Conservation (phyloP, 176 grass and related monocot species). For the Zoysia pacifica region DNA sequence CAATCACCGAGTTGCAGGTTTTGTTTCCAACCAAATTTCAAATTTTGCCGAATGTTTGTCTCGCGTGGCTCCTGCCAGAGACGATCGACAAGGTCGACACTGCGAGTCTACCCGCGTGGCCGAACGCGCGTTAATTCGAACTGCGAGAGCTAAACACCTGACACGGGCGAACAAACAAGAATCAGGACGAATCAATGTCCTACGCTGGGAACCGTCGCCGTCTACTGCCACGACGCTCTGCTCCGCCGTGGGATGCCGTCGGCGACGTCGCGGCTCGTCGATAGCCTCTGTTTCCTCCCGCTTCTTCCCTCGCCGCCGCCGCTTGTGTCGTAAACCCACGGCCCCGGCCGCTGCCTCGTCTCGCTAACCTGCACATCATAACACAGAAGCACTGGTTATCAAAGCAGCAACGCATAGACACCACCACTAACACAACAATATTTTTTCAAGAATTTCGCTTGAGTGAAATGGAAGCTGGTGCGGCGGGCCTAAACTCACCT, state of each 20-base stretch:
- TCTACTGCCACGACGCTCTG: neutral
- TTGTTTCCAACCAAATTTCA: no score
- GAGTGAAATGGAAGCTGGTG: neutral
- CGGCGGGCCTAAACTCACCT: slow-evolving; percentile 30
- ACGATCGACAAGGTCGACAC: no score
- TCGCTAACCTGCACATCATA: neutral
- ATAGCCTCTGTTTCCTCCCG: slow-evolving; percentile 31
- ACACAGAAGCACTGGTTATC: neutral
- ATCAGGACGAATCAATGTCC: no score
- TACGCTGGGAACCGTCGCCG: neutral
- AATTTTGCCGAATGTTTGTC: no score
- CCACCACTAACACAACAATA: no score
- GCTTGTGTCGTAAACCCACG: neutral
- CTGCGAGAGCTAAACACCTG: no score
- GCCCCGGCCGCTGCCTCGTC: neutral
- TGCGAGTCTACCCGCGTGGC: no score
- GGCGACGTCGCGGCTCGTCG: slow-evolving; percentile 31
- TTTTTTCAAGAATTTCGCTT: no score
- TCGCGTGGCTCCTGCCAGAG: no score
- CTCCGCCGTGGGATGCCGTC: neutral
- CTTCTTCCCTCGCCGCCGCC: slow-evolving; percentile 11
- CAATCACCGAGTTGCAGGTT: no score
- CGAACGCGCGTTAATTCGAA: no score
- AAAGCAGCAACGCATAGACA: neutral
- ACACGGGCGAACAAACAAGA: no score